These are phyloP conservation scores for Stipa capillata DNA, from an alignment of 176 grass and related monocot genomes.

Conservation along the genomic window DNA sequence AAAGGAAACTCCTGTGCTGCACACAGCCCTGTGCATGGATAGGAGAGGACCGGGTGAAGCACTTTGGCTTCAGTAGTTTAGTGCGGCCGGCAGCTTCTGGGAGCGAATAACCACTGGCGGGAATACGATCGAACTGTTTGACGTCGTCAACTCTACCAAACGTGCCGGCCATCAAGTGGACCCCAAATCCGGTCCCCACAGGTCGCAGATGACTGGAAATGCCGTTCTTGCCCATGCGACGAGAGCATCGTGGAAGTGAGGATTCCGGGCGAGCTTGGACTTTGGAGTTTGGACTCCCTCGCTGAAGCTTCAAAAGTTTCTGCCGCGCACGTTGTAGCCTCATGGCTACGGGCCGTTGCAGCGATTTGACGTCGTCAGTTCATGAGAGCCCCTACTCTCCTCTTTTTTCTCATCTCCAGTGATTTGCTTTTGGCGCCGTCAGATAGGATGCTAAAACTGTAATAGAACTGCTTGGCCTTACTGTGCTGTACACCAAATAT, in stretches of 20 bases:
- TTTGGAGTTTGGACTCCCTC: neutral
- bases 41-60: too few relatives aligned
- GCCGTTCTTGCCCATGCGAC: neutral
- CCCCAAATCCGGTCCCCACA: neutral
- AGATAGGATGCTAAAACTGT: too few relatives aligned
- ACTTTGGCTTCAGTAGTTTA: neutral
- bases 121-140: conserved; percentile 16
- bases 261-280: neutral
- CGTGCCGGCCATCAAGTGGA: conserved; percentile 30
- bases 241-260: neutral
- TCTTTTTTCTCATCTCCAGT: too few relatives aligned
- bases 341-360: too few relatives aligned
- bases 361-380: neutral
- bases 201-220: neutral
- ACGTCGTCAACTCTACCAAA: conserved; percentile 15
- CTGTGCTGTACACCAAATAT: too few relatives aligned
- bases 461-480: too few relatives aligned
- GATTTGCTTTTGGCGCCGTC: too few relatives aligned
- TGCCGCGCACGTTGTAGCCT: neutral
- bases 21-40: too few relatives aligned
- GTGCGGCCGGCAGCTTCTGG: neutral
- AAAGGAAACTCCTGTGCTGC: too few relatives aligned
- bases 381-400: too few relatives aligned
- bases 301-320: neutral
- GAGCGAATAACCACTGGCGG: neutral